Conservation (phyloP, 192 early-diverging fungal genomes). For the Rhizophlyctis rosea region DNA sequence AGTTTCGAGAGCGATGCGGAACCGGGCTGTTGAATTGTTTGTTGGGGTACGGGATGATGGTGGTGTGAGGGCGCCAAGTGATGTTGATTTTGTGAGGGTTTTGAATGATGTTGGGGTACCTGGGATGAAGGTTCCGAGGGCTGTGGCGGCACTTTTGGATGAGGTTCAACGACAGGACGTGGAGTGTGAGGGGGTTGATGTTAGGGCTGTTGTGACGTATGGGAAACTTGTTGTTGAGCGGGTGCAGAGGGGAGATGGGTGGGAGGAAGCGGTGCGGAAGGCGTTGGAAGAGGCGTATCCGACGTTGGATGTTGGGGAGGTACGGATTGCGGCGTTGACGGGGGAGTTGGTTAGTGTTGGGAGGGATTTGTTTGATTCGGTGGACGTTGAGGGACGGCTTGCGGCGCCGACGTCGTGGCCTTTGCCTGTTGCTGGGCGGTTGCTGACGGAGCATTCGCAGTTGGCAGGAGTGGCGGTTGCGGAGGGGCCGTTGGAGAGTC, state of each 20-base stretch:
- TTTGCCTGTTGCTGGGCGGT: neutral
- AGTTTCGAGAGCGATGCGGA: slow-evolving; percentile 94
- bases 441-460: neutral
- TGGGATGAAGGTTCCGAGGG: slow-evolving; percentile 10
- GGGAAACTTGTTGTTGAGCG: neutral
- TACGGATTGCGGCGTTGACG: neutral
- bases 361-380: neutral
- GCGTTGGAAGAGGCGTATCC: no score
- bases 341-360: neutral
- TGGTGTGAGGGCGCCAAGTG: neutral
- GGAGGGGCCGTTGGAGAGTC: no score
- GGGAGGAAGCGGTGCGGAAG: neutral
- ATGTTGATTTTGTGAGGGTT: slow-evolving; percentile 19
- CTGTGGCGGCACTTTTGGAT: no score
- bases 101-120: slow-evolving; percentile 33
- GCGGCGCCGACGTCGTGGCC: neutral
- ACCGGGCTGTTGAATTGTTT: slow-evolving; percentile 92
- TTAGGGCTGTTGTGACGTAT: neutral
- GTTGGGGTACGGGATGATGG: slow-evolving; percentile 39
- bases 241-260: neutral
- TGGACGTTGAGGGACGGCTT: neutral
- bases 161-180: no score
- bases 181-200: no score
- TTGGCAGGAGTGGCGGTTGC: neutral
- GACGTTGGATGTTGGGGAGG: neutral